Percentiles rank a stretch among this genome's conserved stretches.
Evolutionary conservation across 331 rosid genomes (phyloP).

Genomic region (Saraca asoca): DNA sequence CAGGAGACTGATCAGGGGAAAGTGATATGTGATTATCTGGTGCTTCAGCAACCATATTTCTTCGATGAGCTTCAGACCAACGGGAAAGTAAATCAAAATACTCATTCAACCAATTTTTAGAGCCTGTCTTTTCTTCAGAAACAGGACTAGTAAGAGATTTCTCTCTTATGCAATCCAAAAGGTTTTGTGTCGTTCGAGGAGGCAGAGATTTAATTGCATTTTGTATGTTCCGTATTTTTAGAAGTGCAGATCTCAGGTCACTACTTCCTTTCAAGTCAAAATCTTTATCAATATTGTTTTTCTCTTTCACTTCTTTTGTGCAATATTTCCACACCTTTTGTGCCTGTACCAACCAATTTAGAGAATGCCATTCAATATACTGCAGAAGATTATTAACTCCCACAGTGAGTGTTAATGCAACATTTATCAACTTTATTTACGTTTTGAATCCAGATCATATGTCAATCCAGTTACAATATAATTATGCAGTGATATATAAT

Average conservation of each 20-base stretch:
- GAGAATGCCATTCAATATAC: constrained; percentile 20
- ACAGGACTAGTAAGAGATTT: constrained; percentile 29
- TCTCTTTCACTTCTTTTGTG: constrained; percentile 54
- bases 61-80: constrained; percentile 38
- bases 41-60: constrained; percentile 44
- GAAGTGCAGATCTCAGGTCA: constrained; percentile 28
- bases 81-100: constrained; percentile 31
- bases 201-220: constrained; percentile 39
- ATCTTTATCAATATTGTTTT: constrained; percentile 36
- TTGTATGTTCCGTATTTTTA: constrained; percentile 4
- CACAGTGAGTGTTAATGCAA: neutral
- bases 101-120: constrained; percentile 35
- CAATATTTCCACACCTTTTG: constrained; percentile 53
- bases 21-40: too few species aligned
- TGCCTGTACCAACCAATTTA: constrained; percentile 49
- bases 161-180: constrained; percentile 54
- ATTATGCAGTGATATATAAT: too few species aligned
- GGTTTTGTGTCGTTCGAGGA: constrained; percentile 33
- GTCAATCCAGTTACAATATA: too few species aligned
- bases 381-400: neutral
- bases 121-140: constrained; percentile 23
- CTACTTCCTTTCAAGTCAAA: constrained; percentile 37
- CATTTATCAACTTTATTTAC: too few species aligned
- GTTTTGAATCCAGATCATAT: too few species aligned
- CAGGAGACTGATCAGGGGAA: constrained; percentile 14